Percentiles rank a stretch among this genome's conserved stretches.
phyloP scores from a whole-genome alignment of 805 yeast genomes.

The Novakomyces olei region DNA sequence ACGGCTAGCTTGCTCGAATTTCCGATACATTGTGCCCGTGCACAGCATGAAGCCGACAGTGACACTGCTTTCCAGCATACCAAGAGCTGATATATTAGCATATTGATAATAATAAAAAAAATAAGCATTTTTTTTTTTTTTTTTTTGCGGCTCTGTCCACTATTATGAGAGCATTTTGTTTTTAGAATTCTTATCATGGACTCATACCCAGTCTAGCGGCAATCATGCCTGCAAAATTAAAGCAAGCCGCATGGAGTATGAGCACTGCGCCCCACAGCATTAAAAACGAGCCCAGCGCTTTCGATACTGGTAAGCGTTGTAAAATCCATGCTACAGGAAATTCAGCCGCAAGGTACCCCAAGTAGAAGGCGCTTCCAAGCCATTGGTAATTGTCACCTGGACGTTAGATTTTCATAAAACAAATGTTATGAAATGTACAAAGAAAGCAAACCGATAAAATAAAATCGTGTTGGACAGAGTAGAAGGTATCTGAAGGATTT shows the following conservation, averaged over 20 bases:
- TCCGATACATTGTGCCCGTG: conserved; percentile 40
- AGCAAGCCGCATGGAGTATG: conserved; percentile 28
- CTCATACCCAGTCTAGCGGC: conserved; percentile 31
- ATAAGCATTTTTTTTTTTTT: conserved; percentile 19
- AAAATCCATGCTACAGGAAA: conserved; percentile 25
- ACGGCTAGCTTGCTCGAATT: conserved; percentile 27
- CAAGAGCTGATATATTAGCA: conserved; percentile 23
- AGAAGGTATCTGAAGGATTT: too few species aligned
- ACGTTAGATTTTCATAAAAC: too few species aligned
- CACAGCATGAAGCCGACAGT: conserved; percentile 33
- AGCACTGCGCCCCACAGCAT: conserved; percentile 42
- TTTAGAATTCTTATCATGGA: conserved; percentile 25
- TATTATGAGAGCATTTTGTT: conserved; percentile 34
- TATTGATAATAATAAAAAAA: conserved; percentile 24
- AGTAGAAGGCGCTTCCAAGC: conserved; percentile 38
- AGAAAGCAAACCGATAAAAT: too few species aligned
- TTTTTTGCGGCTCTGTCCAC: conserved; percentile 34
- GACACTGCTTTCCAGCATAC: conserved; percentile 27
- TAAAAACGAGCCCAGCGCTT: conserved; percentile 26
- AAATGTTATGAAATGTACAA: too few species aligned
- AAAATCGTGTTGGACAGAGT: too few species aligned
- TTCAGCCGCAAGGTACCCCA: conserved; percentile 42
- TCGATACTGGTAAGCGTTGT: conserved; percentile 37
- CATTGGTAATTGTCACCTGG: conserved; percentile 27
- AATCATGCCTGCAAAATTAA: conserved; percentile 24